phyloP scores from a whole-genome alignment of 2,329 filamentous ascomycete genomes.

The Alternaria ventricosa region DNA sequence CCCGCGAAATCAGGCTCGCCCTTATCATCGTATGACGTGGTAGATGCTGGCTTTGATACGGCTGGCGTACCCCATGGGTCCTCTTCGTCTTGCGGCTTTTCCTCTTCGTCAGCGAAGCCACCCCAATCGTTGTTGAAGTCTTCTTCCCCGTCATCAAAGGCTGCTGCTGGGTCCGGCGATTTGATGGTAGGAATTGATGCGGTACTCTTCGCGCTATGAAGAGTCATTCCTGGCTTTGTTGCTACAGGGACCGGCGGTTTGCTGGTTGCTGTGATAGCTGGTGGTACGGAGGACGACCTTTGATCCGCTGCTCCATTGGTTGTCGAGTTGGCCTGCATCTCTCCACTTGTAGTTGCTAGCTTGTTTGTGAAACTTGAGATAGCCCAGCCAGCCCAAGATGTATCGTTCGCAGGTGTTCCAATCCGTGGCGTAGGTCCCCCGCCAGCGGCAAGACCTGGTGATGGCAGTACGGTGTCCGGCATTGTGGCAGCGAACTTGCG shows the following conservation, averaged over 20 bases:
- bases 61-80: constrained; percentile 59
- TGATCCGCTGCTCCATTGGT: constrained; percentile 51
- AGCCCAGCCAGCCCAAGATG: constrained; percentile 92
- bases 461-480: constrained; percentile 79
- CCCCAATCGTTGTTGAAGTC: constrained; percentile 78
- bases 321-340: constrained; percentile 69
- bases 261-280: constrained; percentile 48
- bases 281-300: constrained; percentile 59
- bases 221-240: constrained; percentile 44
- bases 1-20: constrained; percentile 95
- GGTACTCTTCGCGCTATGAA: constrained; percentile 35
- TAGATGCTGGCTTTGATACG: constrained; percentile 44
- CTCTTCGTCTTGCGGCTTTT: constrained; percentile 56
- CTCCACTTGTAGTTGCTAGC: constrained; percentile 79
- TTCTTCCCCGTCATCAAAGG: constrained; percentile 57
- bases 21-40: constrained; percentile 75
- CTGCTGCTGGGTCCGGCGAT: constrained; percentile 57
- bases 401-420: constrained; percentile 74
- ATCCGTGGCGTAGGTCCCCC: constrained; percentile 68
- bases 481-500: constrained; percentile 78
- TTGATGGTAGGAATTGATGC: constrained; percentile 36
- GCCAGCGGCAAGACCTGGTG: constrained; percentile 61
- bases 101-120: constrained; percentile 66
- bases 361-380: constrained; percentile 99
- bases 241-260: constrained; percentile 59